Conservation (phyloP, 2,329 filamentous ascomycete genomes). For the Sphaceloma murrayae region DNA sequence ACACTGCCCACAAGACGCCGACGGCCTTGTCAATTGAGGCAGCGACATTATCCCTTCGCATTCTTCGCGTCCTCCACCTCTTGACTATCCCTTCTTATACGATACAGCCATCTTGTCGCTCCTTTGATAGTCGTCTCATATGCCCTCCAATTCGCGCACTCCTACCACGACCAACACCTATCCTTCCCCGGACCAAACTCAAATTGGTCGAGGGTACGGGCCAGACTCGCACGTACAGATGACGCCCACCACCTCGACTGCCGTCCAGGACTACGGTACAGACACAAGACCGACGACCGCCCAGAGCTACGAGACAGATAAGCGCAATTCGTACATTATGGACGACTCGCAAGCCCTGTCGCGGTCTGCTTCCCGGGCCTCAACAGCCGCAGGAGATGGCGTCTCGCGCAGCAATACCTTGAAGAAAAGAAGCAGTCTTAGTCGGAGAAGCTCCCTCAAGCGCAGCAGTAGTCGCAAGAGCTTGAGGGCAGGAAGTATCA, state of each 20-base stretch:
- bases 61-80: neutral
- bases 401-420: slow-evolving; percentile 61
- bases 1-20: neutral
- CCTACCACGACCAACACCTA: neutral
- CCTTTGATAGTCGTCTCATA: neutral
- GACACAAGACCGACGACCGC: slow-evolving; percentile 13
- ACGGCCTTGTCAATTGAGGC: neutral
- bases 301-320: slow-evolving; percentile 9
- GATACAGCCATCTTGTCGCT: neutral
- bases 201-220: slow-evolving; percentile 7
- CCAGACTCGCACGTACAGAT: slow-evolving; percentile 9
- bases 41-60: neutral
- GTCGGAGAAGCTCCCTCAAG: slow-evolving; percentile 62
- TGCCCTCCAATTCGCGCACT: neutral
- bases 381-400: slow-evolving; percentile 29
- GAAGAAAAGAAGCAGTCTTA: slow-evolving; percentile 78
- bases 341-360: slow-evolving; percentile 40
- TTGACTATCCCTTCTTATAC: neutral
- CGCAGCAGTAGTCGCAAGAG: slow-evolving; percentile 73
- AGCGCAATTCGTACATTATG: slow-evolving; percentile 26
- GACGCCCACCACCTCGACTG: slow-evolving; percentile 10
- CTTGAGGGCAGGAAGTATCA: slow-evolving; percentile 75
- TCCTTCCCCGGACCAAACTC: slow-evolving; percentile 10
- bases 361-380: slow-evolving; percentile 53
- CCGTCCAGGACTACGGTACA: neutral